Percentiles rank a stretch among this genome's conserved stretches.
Evolutionary conservation across 805 yeast species (phyloP).

Genomic region (Starmerella kuoi): DNA sequence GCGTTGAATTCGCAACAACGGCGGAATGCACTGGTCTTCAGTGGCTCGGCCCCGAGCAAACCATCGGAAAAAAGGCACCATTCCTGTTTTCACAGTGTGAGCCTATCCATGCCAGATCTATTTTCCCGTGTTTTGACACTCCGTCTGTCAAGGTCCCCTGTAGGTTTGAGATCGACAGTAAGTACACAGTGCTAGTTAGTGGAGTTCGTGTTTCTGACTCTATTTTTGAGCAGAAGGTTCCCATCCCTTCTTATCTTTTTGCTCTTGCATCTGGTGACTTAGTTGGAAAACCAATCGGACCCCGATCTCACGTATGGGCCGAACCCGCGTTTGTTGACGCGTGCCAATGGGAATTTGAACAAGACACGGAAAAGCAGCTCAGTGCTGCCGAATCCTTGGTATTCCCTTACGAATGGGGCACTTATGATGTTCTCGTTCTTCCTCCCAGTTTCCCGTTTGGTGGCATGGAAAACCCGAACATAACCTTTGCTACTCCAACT

Average conservation of each 20-base stretch:
- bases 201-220: slow-evolving; percentile 38
- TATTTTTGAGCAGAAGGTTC: slow-evolving; percentile 56
- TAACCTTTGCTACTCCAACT: slow-evolving; percentile 85
- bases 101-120: slow-evolving; percentile 78
- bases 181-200: slow-evolving; percentile 59
- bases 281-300: slow-evolving; percentile 57
- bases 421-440: slow-evolving; percentile 66
- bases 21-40: slow-evolving; percentile 70
- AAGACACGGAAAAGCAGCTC: slow-evolving; percentile 66
- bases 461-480: slow-evolving; percentile 90
- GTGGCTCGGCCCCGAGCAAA: slow-evolving; percentile 63
- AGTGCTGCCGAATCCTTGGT: slow-evolving; percentile 63
- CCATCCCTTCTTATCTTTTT: slow-evolving; percentile 74
- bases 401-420: slow-evolving; percentile 73
- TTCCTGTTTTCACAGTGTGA: slow-evolving; percentile 82
- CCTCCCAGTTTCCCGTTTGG: slow-evolving; percentile 77
- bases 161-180: slow-evolving; percentile 46
- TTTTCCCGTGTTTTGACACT: slow-evolving; percentile 85
- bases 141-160: slow-evolving; percentile 68
- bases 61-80: slow-evolving; percentile 58
- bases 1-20: slow-evolving; percentile 56
- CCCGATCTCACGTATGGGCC: slow-evolving; percentile 70
- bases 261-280: slow-evolving; percentile 81
- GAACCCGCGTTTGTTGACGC: slow-evolving; percentile 58
- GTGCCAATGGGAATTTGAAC: slow-evolving; percentile 68